Conservation (phyloP, 2,329 filamentous ascomycete species). For the Diplodia mutila region DNA sequence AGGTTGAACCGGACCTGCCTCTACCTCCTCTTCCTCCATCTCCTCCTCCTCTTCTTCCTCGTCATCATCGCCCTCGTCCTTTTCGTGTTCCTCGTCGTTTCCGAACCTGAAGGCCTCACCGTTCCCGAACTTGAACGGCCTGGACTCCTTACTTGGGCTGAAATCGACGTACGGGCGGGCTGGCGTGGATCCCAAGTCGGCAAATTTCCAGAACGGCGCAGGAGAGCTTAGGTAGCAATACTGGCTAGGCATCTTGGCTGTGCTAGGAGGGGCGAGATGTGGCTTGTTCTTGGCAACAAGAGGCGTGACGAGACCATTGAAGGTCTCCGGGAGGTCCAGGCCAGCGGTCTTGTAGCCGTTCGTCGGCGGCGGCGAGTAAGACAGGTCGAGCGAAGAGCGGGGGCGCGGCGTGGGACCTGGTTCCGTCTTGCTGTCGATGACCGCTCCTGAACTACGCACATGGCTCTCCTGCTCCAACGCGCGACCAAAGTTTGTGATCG, state of each 20-base stretch:
- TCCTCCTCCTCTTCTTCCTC: conserved; percentile 34
- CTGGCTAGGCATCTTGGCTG: conserved; percentile 78
- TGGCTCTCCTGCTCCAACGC: conserved; percentile 19
- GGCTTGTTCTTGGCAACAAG: conserved; percentile 75
- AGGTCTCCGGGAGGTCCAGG: conserved; percentile 27
- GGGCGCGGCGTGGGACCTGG: conserved; percentile 16
- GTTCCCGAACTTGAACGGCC: conserved; percentile 23
- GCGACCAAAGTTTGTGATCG: conserved; percentile 4
- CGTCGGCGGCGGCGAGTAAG: conserved; percentile 19
- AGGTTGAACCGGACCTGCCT: conserved; percentile 39
- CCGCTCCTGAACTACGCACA: neutral
- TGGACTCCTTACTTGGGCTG: conserved; percentile 42
- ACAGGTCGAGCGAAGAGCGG: conserved; percentile 17
- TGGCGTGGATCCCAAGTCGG: conserved; percentile 75
- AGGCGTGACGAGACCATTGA: conserved; percentile 60
- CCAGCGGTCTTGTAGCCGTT: conserved; percentile 23
- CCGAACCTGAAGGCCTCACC: conserved; percentile 22
- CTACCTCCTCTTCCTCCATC: conserved; percentile 33
- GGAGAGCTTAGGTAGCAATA: conserved; percentile 86
- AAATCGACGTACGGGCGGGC: conserved; percentile 48
- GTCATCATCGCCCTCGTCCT: conserved; percentile 35
- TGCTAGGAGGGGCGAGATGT: conserved; percentile 76
- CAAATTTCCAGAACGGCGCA: conserved; percentile 87
- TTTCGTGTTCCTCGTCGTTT: conserved; percentile 35
- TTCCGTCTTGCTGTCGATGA: conserved; percentile 20